A percentile compares a stretch with the other conserved stretches of the same genome.
Evolutionary conservation across 257 asterid genomes (phyloP).

Genomic region (Verbascum thapsus): DNA sequence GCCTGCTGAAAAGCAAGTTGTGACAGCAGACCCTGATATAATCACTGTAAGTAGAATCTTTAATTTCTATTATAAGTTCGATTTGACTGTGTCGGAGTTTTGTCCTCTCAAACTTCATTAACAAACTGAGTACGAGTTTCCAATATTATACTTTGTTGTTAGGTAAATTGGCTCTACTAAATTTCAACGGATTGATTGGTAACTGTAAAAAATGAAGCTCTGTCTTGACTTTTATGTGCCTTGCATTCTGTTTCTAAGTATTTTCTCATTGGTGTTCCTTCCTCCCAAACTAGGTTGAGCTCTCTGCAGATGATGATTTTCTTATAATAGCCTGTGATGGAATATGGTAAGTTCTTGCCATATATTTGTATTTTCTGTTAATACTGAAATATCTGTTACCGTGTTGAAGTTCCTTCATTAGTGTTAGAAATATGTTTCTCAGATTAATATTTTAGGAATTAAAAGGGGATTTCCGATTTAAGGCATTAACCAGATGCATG

Average conservation of each 20-base stretch:
- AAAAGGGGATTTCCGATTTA: slow-evolving; percentile 6
- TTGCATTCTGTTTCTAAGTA: slow-evolving; percentile 10
- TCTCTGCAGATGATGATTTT: slow-evolving; percentile 78
- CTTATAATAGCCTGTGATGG: slow-evolving; percentile 97
- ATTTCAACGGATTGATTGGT: slow-evolving; percentile 10
- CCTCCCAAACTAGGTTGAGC: slow-evolving; percentile 74
- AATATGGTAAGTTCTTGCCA: slow-evolving; percentile 66
- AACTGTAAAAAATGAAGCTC: slow-evolving; percentile 14
- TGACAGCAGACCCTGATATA: slow-evolving; percentile 89
- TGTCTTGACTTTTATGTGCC: not conserved
- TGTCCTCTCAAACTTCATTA: not conserved
- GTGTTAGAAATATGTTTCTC: not conserved
- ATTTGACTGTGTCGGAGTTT: slow-evolving; percentile 18
- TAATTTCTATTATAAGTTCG: slow-evolving; percentile 11
- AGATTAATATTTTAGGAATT: slow-evolving; percentile 10
- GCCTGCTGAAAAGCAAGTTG: slow-evolving; percentile 87
- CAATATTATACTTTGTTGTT: too few relatives aligned
- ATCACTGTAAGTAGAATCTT: slow-evolving; percentile 52
- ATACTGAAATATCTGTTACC: slow-evolving; percentile 10
- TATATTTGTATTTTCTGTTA: slow-evolving; percentile 22
- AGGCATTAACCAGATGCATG: slow-evolving; percentile 1
- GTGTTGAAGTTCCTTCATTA: not conserved
- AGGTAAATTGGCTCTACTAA: too few relatives aligned
- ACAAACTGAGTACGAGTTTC: not conserved
- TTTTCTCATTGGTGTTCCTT: slow-evolving; percentile 26